Percentiles rank a stretch among this genome's conserved stretches.
phyloP scores from a whole-genome alignment of 2,329 filamentous ascomycete species.

The Colletotrichum navitas region DNA sequence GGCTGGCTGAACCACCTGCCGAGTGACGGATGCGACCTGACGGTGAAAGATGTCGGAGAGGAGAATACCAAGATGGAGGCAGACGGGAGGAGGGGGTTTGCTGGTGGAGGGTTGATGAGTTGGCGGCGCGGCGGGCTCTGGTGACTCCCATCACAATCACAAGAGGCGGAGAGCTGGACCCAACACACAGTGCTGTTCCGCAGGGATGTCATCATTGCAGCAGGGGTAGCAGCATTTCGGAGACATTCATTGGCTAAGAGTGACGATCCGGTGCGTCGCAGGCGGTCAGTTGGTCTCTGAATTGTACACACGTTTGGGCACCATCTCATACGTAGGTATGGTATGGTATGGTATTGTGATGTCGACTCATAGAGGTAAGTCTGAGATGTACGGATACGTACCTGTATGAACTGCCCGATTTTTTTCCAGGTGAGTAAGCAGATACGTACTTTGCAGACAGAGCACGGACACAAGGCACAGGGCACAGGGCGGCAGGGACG shows the following conservation, averaged over 20 bases:
- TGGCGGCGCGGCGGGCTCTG: neutral
- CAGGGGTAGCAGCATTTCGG: neutral
- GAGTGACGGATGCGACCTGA: too few species aligned
- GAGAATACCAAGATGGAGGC: neutral
- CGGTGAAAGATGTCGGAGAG: too few species aligned
- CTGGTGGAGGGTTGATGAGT: slow-evolving; percentile 23
- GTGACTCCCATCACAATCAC: neutral
- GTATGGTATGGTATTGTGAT: too few species aligned
- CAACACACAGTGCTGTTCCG: neutral
- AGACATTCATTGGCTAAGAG: slow-evolving; percentile 12
- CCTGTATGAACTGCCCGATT: too few species aligned
- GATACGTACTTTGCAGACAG: neutral
- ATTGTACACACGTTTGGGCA: neutral
- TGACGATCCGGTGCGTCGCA: neutral
- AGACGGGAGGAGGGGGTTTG: neutral
- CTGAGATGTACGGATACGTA: too few species aligned
- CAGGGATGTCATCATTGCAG: slow-evolving; percentile 22
- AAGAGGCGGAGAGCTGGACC: neutral
- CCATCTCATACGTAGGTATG: too few species aligned
- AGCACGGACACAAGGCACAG: neutral
- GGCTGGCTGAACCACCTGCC: too few species aligned
- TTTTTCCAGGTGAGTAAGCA: neutral
- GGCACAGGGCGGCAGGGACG: slow-evolving; percentile 7
- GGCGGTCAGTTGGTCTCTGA: neutral
- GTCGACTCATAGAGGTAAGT: too few species aligned